Percentiles rank a stretch among this genome's conserved stretches.
Evolutionary conservation across 2,329 filamentous ascomycete genomes (phyloP).

Genomic region (Ceratocystis albifundus): DNA sequence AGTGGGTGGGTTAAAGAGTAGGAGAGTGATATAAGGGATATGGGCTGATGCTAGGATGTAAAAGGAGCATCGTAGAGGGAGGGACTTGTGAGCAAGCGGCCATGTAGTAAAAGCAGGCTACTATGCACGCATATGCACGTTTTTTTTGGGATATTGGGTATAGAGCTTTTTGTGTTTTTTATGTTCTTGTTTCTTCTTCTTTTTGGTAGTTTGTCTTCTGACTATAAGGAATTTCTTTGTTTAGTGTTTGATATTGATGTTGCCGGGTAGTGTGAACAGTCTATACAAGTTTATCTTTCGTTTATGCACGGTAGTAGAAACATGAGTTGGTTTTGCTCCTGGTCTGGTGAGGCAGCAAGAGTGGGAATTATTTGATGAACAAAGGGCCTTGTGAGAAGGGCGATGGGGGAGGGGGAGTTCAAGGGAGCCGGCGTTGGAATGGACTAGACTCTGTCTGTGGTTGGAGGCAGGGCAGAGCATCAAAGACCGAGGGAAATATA

Average conservation of each 20-base stretch:
- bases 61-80: neutral
- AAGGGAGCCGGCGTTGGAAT: neutral
- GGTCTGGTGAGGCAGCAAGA: too few relatives aligned
- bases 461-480: neutral
- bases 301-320: neutral
- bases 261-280: neutral
- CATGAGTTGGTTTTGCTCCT: too few relatives aligned
- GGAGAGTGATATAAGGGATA: neutral
- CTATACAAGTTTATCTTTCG: neutral
- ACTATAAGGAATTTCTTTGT: neutral
- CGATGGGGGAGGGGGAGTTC: too few relatives aligned
- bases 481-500: neutral
- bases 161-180: conserved; percentile 4
- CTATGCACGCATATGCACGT: neutral
- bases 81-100: neutral
- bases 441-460: neutral
- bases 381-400: neutral
- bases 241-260: neutral
- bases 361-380: too few relatives aligned
- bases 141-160: conserved; percentile 11
- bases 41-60: neutral
- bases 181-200: conserved; percentile 2
- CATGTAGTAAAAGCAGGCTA: neutral
- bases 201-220: neutral
- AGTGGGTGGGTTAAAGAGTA: conserved; percentile 59